Evolutionary conservation across 768 basidiomycete genomes (phyloP), one percentile per base, ranked within the genome.

Genomic region (Agaricus sinodeliciosus): DNA sequence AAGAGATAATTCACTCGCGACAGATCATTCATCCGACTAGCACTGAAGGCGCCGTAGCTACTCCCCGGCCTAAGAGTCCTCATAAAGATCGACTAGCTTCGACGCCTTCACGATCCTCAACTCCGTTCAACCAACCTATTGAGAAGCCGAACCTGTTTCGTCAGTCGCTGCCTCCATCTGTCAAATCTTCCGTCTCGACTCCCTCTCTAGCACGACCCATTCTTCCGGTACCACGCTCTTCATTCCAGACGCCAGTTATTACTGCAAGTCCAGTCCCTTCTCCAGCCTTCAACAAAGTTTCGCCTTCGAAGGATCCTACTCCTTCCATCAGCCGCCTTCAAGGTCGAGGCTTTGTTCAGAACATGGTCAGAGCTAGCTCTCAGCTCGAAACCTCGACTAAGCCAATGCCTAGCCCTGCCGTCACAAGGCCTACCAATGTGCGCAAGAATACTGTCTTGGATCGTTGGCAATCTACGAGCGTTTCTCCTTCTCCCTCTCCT

Each of bases 271-370:
- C 65, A 13, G 69, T 70, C 18, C 65, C 76, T 26, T 80, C 85
- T 3, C 77, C 81, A 15, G 80, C 78, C 4, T 85, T 89, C 62
- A 69, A 83, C 25, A 82, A 79, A 42, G 69, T 73, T 2, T 68
- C 79, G 8, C 62, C 74, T 3, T 65, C 73, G 48, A 91, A 90
- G 63, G 88, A 89, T 42, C 79, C 79, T 3, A 89, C 88, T 1
- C 90, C 90, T 0, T 90, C 87, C 63, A 79, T 92, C 28, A 91
- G 87, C 56, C 72, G 89, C 55, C 68, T 93, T 15, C 84, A 91
- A 60, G 90, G 90, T 16, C 82, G 90, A 37, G 90, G 90, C 3
- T 91, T 93, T 62, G 90, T 93, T 2, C 85, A 88, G 65, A 88
- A 77, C 57, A 82, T 90, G 71, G 85, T 93, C 31, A 83, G 85